These are phyloP conservation scores for Aspergillus egyptiacus DNA, from an alignment of 495 filamentous ascomycete species.

Conservation along the genomic window DNA sequence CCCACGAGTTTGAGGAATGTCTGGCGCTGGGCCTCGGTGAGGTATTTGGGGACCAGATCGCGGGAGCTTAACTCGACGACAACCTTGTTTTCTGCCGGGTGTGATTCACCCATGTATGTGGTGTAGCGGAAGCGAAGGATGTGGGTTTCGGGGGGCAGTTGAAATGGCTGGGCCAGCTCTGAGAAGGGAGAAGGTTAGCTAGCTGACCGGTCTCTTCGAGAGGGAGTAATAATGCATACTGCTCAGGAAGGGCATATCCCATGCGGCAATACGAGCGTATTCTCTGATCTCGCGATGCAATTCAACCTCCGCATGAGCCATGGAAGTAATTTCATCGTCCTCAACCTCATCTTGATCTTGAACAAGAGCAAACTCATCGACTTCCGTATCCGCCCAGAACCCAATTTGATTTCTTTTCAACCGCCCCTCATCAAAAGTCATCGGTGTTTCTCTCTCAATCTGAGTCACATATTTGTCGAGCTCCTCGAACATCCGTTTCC, in stretches of 20 bases:
- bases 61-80: conserved; percentile 76
- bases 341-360: conserved; percentile 58
- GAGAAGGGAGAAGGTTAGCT: neutral
- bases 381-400: conserved; percentile 51
- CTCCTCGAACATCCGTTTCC: conserved; percentile 26
- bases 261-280: conserved; percentile 79
- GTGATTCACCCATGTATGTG: conserved; percentile 90
- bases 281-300: conserved; percentile 84
- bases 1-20: conserved; percentile 88
- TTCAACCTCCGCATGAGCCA: conserved; percentile 82
- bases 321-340: conserved; percentile 74
- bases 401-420: conserved; percentile 25
- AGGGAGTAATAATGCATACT: conserved; percentile 43
- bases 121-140: conserved; percentile 93
- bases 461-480: conserved; percentile 26
- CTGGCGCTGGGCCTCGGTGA: conserved; percentile 59
- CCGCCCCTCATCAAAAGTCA: conserved; percentile 36
- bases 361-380: conserved; percentile 44
- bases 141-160: conserved; percentile 54
- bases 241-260: conserved; percentile 91
- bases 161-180: conserved; percentile 76
- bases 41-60: conserved; percentile 54
- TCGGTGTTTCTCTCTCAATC: conserved; percentile 29
- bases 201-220: neutral
- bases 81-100: conserved; percentile 88